Base-by-base conservation (phyloP, 805 yeast genomes). In the Vanderwaltozyma polyspora region DNA sequence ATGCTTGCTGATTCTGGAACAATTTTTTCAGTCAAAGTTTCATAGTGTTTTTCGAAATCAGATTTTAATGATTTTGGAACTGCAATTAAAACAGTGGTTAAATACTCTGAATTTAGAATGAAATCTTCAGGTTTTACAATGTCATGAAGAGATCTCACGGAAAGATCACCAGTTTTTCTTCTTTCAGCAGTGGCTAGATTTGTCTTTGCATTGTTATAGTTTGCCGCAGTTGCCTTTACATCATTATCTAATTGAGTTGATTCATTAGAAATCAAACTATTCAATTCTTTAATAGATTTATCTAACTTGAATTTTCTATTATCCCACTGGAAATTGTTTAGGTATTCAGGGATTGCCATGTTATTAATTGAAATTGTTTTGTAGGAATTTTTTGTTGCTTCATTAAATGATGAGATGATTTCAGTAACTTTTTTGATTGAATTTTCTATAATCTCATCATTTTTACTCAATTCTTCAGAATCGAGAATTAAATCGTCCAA, bases 131-230 rank as follows among this genome's bases (percentile, higher is more conserved):
- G 79, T 34, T 72, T 72, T 33, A 91, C 95, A 36, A 89, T 71
- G 51, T 84, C 91, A 55, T 89, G 96, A 41, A 91, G 67, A 3
- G 95, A 82, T 57, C 83, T 78, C 36, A 89, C 87, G 3, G 95
- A 79, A 44, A 91, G 68, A 57, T 91, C 95, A 38, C 99, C 99
- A 25, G 83, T 79, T 58, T 80, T 81, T 62, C 87, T 87, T 52
- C 96, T 75, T 59, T 89, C 94, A 8, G 94, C 89, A 10, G 95
- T 86, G 32, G 77, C 70, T 40, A 86, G 68, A 53, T 78, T 82
- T 29, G 93, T 74, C 61, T 79, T 83, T 32, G 96, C 95, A 31
- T 75, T 72, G 49, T 75, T 81, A 62, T 85, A 91, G 45, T 66
- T 69, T 41, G 79, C 73, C 53, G 70, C 79, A n/a, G 81, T 66